These are phyloP conservation scores for Sphaerulina vaccinii DNA, from an alignment of 2,329 filamentous ascomycete genomes.

Conservation along the genomic window DNA sequence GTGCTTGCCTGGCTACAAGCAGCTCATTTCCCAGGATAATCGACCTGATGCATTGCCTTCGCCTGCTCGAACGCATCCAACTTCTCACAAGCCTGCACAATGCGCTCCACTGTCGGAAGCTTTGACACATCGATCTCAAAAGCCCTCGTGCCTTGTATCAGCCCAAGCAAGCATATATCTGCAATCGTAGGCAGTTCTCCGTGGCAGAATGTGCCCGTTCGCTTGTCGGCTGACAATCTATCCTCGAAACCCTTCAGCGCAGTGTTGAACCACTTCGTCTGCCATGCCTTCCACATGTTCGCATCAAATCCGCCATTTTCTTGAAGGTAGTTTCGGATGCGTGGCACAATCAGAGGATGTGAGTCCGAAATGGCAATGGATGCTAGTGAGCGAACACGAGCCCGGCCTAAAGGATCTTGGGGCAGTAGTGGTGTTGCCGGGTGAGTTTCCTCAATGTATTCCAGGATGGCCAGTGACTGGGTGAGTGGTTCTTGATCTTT, in stretches of 20 bases:
- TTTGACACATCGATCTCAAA: slow-evolving; percentile 3
- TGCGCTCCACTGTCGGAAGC: background rate
- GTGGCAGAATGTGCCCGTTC: slow-evolving; percentile 2
- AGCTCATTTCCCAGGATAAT: background rate
- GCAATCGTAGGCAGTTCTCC: background rate
- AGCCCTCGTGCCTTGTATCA: slow-evolving; percentile 1
- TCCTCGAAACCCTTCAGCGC: slow-evolving; percentile 1
- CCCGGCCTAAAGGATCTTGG: background rate
- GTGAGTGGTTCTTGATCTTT: background rate
- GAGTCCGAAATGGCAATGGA: background rate
- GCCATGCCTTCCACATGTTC: slow-evolving; percentile 2
- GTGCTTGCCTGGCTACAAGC: too few relatives aligned
- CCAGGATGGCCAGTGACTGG: background rate
- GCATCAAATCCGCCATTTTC: background rate
- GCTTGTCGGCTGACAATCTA: background rate
- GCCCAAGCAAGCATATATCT: slow-evolving; percentile 2
- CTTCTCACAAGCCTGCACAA: slow-evolving; percentile 1
- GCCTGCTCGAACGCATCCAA: slow-evolving; percentile 1
- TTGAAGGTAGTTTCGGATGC: background rate
- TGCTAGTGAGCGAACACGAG: background rate
- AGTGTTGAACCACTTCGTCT: slow-evolving; percentile 6
- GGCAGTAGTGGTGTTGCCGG: background rate
- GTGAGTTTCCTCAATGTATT: background rate
- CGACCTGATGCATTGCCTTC: background rate
- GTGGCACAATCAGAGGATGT: slow-evolving; percentile 1